Base-by-base conservation (phyloP, 2,329 filamentous ascomycete species). In the Bimuria novae-zelandiae region DNA sequence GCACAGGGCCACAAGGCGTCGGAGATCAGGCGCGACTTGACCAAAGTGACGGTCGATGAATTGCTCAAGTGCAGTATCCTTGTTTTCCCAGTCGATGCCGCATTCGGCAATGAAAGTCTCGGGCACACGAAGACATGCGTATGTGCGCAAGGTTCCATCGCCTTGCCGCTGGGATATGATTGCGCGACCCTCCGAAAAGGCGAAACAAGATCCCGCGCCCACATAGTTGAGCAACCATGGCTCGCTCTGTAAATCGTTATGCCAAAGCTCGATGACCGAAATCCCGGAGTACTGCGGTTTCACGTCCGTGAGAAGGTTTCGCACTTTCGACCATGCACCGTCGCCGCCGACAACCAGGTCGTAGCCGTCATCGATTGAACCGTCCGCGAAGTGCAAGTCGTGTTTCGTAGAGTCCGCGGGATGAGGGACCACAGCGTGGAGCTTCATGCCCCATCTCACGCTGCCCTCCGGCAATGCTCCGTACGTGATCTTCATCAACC, bases 251-350 rank as follows among this genome's bases (percentile, higher is more conserved):
- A 82, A 73, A 43, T 70, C 69, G 23, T 82, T 65, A 48, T 81
- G 74, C 44, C 64, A 69, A 27, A 82, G 59, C 37, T 79, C 74
- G 40, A 80, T 69, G 45, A 73, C 63, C 0, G 70, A 76, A 16
- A 84, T 70, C 19, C 79, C 79, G 0, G 76, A 72, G 58, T 79
- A 84, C 25, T 61, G 62, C 0, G 81, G 82, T 54, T 72, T 67
- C 2, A 76, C 60, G 19, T 71, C 52, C 10, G 61, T 57, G 16
- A 75, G 49, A 6, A 69, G 36, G 4, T 48, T 54, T 10, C 70
- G 64, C 5, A 71, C 59, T 54, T 62, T 79, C 7, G 75, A 78
- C 75, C 76, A 79, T 1, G 76, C 76, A 4, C 79, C 79, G 59
- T 81, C 79, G 8, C 75, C 77, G 4, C 79, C 80, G 17, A 82